These are phyloP conservation scores for Chloris gayana DNA, from an alignment of 176 grass and related monocot species.

Conservation along the genomic window DNA sequence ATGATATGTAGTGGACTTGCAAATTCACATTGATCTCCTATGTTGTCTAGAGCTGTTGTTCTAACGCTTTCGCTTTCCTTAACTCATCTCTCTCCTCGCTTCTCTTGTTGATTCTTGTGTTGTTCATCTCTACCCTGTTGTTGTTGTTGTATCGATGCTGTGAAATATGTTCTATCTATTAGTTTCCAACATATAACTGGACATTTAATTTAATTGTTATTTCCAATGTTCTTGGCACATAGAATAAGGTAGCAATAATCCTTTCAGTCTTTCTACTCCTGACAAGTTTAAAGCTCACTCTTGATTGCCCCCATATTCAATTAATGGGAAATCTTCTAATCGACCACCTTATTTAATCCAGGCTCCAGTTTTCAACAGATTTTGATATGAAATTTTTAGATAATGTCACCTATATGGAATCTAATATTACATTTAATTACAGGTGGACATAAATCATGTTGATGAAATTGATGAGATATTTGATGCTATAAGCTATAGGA, in stretches of 20 bases:
- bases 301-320: neutral
- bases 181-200: neutral
- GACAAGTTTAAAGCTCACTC: neutral
- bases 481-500: conserved; percentile 99
- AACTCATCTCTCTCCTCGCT: neutral
- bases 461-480: conserved; percentile 99
- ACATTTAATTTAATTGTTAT: neutral
- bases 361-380: neutral
- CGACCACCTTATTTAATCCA: neutral
- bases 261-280: neutral
- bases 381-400: neutral
- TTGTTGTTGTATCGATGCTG: neutral
- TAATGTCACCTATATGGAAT: neutral
- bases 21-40: neutral
- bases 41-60: neutral
- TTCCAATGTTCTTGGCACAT: neutral
- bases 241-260: neutral
- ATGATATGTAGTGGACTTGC: neutral
- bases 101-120: neutral
- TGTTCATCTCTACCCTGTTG: neutral
- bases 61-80: neutral
- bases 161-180: conserved; percentile 12
- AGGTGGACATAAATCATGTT: conserved; percentile 97
- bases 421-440: conserved; percentile 20
- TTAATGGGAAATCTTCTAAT: neutral